Conservation (phyloP, 1,284 basidiomycete species). For the Microbotryomycetes sp. region DNA sequence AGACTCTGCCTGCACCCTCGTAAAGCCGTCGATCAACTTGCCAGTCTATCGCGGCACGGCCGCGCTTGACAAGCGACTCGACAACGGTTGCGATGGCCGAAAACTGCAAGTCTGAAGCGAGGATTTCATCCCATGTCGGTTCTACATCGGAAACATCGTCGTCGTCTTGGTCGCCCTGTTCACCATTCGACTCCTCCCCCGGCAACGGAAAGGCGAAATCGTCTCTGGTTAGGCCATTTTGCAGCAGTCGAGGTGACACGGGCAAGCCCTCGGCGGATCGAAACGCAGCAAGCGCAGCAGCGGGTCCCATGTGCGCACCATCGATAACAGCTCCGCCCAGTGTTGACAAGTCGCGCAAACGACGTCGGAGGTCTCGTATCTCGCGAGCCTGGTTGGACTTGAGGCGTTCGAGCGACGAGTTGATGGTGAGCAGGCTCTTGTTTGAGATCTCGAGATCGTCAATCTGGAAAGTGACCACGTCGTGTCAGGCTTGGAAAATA, state of each 20-base stretch:
- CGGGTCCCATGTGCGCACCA: not conserved
- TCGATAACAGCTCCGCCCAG: not conserved
- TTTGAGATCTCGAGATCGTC: conserved; percentile 47
- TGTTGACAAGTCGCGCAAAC: conserved; percentile 26
- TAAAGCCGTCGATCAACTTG: conserved; percentile 1
- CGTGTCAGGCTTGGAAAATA: too few species aligned
- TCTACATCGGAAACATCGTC: conserved; percentile 8
- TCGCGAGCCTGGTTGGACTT: conserved; percentile 44
- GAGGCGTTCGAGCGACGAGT: conserved; percentile 43
- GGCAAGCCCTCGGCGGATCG: not conserved
- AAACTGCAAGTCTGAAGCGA: conserved; percentile 30
- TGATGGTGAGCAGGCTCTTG: conserved; percentile 45
- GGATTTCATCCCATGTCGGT: conserved; percentile 32
- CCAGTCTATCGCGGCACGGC: conserved; percentile 27
- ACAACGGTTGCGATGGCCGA: conserved; percentile 25
- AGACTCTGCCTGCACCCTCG: conserved; percentile 10
- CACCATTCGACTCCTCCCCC: conserved; percentile 8
- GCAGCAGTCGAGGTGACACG: not conserved
- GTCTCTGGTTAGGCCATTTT: conserved; percentile 1
- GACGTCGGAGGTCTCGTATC: conserved; percentile 39
- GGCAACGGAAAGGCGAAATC: not conserved
- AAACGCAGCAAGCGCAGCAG: not conserved
- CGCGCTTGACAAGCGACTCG: conserved; percentile 29
- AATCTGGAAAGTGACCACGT: too few species aligned
- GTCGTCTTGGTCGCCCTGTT: conserved; percentile 11